Percentiles rank a stretch among this genome's conserved stretches.
Evolutionary conservation across 371 early-diverging fungal genomes (phyloP).

Genomic region (Basidiobolus meristosporus): DNA sequence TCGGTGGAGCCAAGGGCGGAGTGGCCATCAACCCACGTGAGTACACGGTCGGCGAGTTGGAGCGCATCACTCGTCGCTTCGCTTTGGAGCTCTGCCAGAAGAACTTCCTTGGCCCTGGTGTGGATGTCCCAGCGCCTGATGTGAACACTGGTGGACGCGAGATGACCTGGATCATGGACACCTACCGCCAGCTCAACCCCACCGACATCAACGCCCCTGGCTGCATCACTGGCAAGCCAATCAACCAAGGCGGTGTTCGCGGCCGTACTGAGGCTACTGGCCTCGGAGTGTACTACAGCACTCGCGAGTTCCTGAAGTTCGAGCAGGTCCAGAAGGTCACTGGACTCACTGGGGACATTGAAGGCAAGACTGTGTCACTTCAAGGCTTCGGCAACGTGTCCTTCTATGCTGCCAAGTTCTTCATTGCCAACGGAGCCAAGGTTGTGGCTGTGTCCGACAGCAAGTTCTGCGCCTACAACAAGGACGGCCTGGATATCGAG

Average conservation of each 20-base stretch:
- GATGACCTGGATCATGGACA: constrained; percentile 86
- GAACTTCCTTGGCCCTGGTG: constrained; percentile 39
- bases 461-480: constrained; percentile 45
- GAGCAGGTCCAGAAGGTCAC: constrained; percentile 61
- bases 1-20: constrained; percentile 5
- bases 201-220: constrained; percentile 67
- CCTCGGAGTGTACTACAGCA: constrained; percentile 69
- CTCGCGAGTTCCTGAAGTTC: constrained; percentile 66
- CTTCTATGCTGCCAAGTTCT: constrained; percentile 78
- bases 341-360: constrained; percentile 43
- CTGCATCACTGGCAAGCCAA: constrained; percentile 80
- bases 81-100: constrained; percentile 83
- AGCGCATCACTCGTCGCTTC: constrained; percentile 76
- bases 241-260: constrained; percentile 73
- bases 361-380: constrained; percentile 43
- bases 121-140: constrained; percentile 68
- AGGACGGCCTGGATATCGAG: constrained; percentile 52
- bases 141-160: constrained; percentile 74
- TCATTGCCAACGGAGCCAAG: constrained; percentile 62
- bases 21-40: constrained; percentile 5
- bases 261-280: constrained; percentile 84
- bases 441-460: constrained; percentile 63
- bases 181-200: constrained; percentile 73
- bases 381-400: constrained; percentile 90
- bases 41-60: constrained; percentile 44